phyloP scores from a whole-genome alignment of 805 yeast genomes.

The Candida pseudoglaebosa region DNA sequence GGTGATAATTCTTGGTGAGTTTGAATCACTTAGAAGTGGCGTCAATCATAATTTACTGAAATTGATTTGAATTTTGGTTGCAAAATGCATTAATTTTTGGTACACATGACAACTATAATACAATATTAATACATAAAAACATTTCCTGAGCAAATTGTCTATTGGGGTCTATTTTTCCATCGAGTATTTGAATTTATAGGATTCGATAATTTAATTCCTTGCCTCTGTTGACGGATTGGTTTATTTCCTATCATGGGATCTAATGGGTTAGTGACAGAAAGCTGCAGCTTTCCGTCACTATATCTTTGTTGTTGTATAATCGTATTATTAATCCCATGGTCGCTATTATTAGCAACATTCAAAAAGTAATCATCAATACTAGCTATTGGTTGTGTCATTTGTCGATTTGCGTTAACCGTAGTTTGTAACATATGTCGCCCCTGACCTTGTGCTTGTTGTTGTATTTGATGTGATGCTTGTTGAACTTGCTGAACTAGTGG shows the following conservation, averaged over 20 bases:
- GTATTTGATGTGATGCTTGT: constrained; percentile 7
- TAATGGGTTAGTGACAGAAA: constrained; percentile 1
- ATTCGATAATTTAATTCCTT: constrained; percentile 4
- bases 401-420: background rate
- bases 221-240: constrained; percentile 2
- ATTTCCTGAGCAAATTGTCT: too few species aligned
- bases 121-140: background rate
- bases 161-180: constrained; percentile 1
- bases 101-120: background rate
- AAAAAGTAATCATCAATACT: constrained; percentile 24
- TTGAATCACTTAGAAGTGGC: too few species aligned
- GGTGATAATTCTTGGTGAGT: too few species aligned
- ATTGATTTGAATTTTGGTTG: too few species aligned
- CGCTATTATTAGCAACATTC: constrained; percentile 7
- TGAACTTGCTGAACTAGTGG: constrained; percentile 3
- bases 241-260: constrained; percentile 1
- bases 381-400: constrained; percentile 6
- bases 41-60: too few species aligned
- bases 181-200: constrained; percentile 1
- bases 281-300: background rate
- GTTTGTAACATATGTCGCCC: constrained; percentile 1
- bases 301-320: background rate
- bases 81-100: background rate
- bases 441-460: constrained; percentile 6
- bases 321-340: background rate